Conservation (phyloP, 495 filamentous ascomycete species). For the Articulospora tetracladia region DNA sequence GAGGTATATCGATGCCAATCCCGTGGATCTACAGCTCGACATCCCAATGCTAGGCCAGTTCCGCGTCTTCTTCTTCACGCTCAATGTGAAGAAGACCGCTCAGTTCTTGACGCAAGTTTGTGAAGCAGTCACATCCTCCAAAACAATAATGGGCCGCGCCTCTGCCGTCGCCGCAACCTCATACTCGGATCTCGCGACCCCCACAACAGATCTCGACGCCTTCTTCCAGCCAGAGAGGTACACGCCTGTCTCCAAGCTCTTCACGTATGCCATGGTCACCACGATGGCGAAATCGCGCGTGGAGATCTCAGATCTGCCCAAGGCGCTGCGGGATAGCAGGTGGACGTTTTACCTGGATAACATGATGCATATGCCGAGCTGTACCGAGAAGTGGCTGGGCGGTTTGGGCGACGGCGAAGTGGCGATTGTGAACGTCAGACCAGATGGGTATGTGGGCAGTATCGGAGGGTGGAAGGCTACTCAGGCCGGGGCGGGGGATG, state of each 20-base stretch:
- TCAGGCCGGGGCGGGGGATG: conserved; percentile 19
- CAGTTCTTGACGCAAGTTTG: conserved; percentile 53
- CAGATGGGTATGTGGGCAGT: conserved; percentile 65
- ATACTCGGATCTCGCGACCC: conserved; percentile 46
- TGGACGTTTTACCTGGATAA: conserved; percentile 69
- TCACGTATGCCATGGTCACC: conserved; percentile 56
- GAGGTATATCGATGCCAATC: conserved; percentile 65
- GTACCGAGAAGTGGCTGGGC: conserved; percentile 52
- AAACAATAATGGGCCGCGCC: conserved; percentile 44
- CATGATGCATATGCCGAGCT: conserved; percentile 39
- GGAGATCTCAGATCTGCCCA: conserved; percentile 58
- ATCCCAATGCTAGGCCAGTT: conserved; percentile 70
- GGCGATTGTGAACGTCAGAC: conserved; percentile 57
- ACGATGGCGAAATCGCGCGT: conserved; percentile 50
- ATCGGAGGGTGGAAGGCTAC: conserved; percentile 46
- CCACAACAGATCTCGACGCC: conserved; percentile 46
- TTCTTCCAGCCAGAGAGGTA: conserved; percentile 59
- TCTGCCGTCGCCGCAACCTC: conserved; percentile 45
- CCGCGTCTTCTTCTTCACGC: conserved; percentile 60
- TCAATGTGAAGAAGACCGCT: conserved; percentile 45
- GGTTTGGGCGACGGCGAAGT: conserved; percentile 44
- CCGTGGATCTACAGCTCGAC: conserved; percentile 67
- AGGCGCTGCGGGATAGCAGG: conserved; percentile 50
- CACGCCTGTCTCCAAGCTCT: conserved; percentile 51
- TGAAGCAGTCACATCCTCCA: conserved; percentile 33